Evolutionary conservation across 2,329 filamentous ascomycete species (phyloP).

Genomic region (Colletotrichum incanum): DNA sequence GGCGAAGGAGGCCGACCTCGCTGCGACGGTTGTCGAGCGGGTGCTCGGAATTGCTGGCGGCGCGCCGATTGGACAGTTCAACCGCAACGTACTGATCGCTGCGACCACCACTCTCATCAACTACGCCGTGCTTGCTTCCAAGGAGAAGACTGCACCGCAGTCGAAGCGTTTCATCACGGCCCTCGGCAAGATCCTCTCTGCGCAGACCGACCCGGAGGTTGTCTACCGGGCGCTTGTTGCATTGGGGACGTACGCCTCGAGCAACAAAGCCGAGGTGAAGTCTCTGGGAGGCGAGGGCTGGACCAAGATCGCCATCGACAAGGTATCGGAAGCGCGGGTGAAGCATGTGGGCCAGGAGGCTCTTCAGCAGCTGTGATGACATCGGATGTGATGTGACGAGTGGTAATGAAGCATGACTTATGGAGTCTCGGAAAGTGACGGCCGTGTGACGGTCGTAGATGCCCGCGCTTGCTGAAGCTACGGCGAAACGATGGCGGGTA

Average conservation of each 20-base stretch:
- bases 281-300: slow-evolving; percentile 59
- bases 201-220: slow-evolving; percentile 84
- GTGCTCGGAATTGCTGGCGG: slow-evolving; percentile 68
- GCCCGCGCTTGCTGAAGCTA: slow-evolving; percentile 33
- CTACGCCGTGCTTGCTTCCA: slow-evolving; percentile 79
- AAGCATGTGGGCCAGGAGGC: slow-evolving; percentile 65
- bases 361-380: slow-evolving; percentile 52
- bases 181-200: slow-evolving; percentile 74
- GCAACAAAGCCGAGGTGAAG: slow-evolving; percentile 62
- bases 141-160: slow-evolving; percentile 57
- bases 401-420: slow-evolving; percentile 11
- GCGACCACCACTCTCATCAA: slow-evolving; percentile 89
- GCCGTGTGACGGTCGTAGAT: slow-evolving; percentile 24
- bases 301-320: slow-evolving; percentile 61
- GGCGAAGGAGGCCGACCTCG: slow-evolving; percentile 70
- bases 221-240: slow-evolving; percentile 87
- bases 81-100: slow-evolving; percentile 88
- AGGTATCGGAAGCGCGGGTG: slow-evolving; percentile 63
- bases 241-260: slow-evolving; percentile 82
- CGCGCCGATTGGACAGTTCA: slow-evolving; percentile 68
- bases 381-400: background rate
- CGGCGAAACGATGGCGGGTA: slow-evolving; percentile 17
- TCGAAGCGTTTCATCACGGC: slow-evolving; percentile 70
- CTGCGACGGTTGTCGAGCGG: slow-evolving; percentile 75
- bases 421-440: slow-evolving; percentile 18